Evolutionary conservation across 257 asterid species (phyloP), one percentile per base, ranked within the genome.

Genomic region (Nicotiana knightiana): DNA sequence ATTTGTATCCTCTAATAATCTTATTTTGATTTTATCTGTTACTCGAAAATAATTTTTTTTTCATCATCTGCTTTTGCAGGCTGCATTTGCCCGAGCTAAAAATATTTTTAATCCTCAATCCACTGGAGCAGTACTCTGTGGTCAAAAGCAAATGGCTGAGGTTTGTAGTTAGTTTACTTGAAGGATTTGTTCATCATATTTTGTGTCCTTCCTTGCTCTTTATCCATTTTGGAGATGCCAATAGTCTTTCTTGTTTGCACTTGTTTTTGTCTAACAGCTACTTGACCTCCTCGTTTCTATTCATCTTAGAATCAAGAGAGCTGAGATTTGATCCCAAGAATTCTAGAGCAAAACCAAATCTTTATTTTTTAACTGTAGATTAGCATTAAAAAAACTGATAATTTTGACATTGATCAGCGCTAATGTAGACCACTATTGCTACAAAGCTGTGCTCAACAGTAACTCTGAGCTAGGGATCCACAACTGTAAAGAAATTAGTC

Each of bases 71-170:
- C 81, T 86, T 84, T 88, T 89, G 85, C 89, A 92, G 98, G 92
- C 93, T 79, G 98, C 97, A 63, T 93, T 93, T 89, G 86, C 96
- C 67, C 87, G 92, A 88, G 93, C 90, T 3, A 93, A 92, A 85
- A 86, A 84, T 83, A 81, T 91, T 83, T 89, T 90, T 61, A 89
- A 63, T 67, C 94, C 99, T 5, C 86, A 87, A 76, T 91, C 92
- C 33, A 88, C 97, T 39, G 97, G 96, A 64, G 98, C 93, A 5
- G 93, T 95, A 86, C 98, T 95, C 30, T 95, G 98, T 87, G 99
- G 99, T 82, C 95, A 89, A 75, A 93, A 88, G 81, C 93, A 89
- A 80, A 95, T 95, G 99, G 87, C 98, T 63, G 98, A 95, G 98
- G 99, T 93, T 87, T 67, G 88, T 85, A 70, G 21, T 81, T 64